Percentiles rank a stretch among this genome's conserved stretches.
Evolutionary conservation across 2,329 filamentous ascomycete genomes (phyloP).

Genomic region (Talaromyces albobiverticillius): DNA sequence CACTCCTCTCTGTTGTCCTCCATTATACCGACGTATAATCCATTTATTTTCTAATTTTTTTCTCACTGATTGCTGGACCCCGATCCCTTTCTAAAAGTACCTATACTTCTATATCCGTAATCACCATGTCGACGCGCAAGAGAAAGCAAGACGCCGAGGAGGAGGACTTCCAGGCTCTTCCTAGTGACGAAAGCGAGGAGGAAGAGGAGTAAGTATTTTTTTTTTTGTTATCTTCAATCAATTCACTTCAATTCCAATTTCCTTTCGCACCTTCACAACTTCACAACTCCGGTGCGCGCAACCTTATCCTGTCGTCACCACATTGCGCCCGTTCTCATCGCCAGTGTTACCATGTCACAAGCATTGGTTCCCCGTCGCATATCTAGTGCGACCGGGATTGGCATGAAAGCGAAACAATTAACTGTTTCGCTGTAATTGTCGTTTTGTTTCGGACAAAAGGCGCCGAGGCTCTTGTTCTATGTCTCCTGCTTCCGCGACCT

Average conservation of each 20-base stretch:
- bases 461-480: neutral
- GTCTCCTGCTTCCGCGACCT: neutral
- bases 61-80: neutral
- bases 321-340: conserved; percentile 8
- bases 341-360: neutral
- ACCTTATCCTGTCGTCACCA: neutral
- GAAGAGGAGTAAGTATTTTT: conserved; percentile 47
- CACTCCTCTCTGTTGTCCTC: neutral
- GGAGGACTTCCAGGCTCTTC: conserved; percentile 46
- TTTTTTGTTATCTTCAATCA: conserved; percentile 1
- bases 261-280: neutral
- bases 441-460: neutral
- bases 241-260: neutral
- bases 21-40: neutral
- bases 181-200: conserved; percentile 50
- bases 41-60: conserved; percentile 7
- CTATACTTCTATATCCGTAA: neutral
- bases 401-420: neutral
- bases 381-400: neutral
- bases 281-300: neutral
- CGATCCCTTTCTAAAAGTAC: neutral
- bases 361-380: conserved; percentile 1
- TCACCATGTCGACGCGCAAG: conserved; percentile 47
- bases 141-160: conserved; percentile 51
- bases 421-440: neutral